Conservation (phyloP, 352 stramenopile species). For the Phytophthora capsici region DNA sequence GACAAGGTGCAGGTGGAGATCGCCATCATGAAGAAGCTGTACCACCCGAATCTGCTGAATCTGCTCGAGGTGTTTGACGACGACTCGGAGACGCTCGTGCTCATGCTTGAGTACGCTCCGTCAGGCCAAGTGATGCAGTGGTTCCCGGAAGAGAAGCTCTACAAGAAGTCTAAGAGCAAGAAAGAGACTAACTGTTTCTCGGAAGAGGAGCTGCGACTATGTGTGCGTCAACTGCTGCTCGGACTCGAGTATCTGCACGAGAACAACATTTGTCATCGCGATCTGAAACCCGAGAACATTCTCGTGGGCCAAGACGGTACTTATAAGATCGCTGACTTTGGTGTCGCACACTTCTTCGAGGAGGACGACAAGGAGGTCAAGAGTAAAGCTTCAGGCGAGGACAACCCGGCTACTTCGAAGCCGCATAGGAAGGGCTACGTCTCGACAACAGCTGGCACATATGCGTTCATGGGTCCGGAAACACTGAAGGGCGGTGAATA, state of each 20-base stretch:
- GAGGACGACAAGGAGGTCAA: constrained; percentile 50
- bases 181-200: constrained; percentile 42
- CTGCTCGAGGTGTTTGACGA: constrained; percentile 87
- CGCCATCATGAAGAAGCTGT: constrained; percentile 91
- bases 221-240: constrained; percentile 74
- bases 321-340: constrained; percentile 89
- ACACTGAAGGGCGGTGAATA: constrained; percentile 83
- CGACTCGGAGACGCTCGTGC: constrained; percentile 80
- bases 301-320: constrained; percentile 67
- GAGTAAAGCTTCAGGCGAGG: constrained; percentile 14
- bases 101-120: constrained; percentile 88
- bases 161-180: constrained; percentile 43
- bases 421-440: constrained; percentile 76
- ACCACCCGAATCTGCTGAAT: constrained; percentile 79
- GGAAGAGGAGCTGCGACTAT: constrained; percentile 65
- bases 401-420: constrained; percentile 4
- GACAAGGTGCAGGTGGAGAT: constrained; percentile 91
- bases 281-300: constrained; percentile 90
- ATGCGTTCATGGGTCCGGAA: constrained; percentile 87
- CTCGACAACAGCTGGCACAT: constrained; percentile 81
- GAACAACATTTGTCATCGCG: constrained; percentile 88
- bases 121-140: constrained; percentile 88
- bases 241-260: constrained; percentile 86
- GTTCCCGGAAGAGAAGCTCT: constrained; percentile 60
- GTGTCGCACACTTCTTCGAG: constrained; percentile 84